Conservation (phyloP, 768 basidiomycete species). For the Tricholomella constricta region DNA sequence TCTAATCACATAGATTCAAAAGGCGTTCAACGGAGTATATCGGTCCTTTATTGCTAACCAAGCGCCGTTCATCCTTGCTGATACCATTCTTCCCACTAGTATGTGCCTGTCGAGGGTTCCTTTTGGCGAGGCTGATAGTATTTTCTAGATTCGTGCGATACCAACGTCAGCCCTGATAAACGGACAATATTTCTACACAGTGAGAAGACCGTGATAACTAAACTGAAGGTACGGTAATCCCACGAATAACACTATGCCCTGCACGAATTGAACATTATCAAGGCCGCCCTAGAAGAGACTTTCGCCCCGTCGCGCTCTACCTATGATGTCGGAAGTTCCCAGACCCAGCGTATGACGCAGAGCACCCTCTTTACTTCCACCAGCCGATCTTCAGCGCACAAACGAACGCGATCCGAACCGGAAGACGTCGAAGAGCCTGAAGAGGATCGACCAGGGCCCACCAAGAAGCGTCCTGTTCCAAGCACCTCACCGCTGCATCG, state of each 20-base stretch:
- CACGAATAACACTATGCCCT: too few relatives aligned
- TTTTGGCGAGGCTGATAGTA: background rate
- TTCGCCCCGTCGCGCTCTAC: slow-evolving; percentile 77
- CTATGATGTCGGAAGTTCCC: slow-evolving; percentile 50
- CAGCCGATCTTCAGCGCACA: slow-evolving; percentile 2
- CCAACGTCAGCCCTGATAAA: slow-evolving; percentile 97
- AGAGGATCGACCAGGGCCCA: background rate
- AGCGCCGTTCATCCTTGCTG: slow-evolving; percentile 78
- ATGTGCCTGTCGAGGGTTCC: slow-evolving; percentile 21
- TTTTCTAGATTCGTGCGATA: slow-evolving; percentile 71
- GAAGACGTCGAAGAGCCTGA: background rate
- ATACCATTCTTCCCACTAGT: slow-evolving; percentile 84
- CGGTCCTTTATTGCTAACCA: slow-evolving; percentile 74
- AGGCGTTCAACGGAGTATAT: slow-evolving; percentile 92
- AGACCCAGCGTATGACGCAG: slow-evolving; percentile 21
- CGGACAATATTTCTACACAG: slow-evolving; percentile 91
- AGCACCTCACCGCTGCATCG: background rate
- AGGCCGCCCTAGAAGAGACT: slow-evolving; percentile 67
- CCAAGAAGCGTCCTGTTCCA: slow-evolving; percentile 7
- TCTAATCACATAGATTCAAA: slow-evolving; percentile 62
- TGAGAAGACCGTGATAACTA: slow-evolving; percentile 75
- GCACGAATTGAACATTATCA: too few relatives aligned
- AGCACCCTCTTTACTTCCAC: slow-evolving; percentile 19
- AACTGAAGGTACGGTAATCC: slow-evolving; percentile 62
- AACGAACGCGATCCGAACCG: slow-evolving; percentile 6